A percentile compares a stretch with the other conserved stretches of the same genome.
Evolutionary conservation across 768 basidiomycete genomes (phyloP).

Genomic region (Inosperma sp.): DNA sequence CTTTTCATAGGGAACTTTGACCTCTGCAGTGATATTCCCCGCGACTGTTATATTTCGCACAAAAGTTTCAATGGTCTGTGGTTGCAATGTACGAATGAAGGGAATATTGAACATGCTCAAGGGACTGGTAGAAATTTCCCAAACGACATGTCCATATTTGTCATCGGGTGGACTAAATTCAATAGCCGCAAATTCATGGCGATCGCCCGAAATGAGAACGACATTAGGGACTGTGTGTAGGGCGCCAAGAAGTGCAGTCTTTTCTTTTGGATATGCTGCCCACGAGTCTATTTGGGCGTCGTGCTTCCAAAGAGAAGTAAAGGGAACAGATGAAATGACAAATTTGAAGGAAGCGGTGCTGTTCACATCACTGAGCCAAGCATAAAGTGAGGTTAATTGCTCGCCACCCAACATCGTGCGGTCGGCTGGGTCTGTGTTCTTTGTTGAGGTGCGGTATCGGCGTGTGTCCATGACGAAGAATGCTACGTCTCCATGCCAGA

Average conservation of each 20-base stretch:
- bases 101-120: slow-evolving; percentile 68
- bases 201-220: slow-evolving; percentile 64
- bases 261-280: slow-evolving; percentile 60
- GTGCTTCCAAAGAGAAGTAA: slow-evolving; percentile 66
- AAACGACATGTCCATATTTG: slow-evolving; percentile 35
- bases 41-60: slow-evolving; percentile 21
- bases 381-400: slow-evolving; percentile 56
- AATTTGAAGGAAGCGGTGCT: slow-evolving; percentile 73
- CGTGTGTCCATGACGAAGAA: slow-evolving; percentile 80
- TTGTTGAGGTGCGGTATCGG: slow-evolving; percentile 45
- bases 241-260: slow-evolving; percentile 49
- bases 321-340: slow-evolving; percentile 67
- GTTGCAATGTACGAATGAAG: slow-evolving; percentile 48
- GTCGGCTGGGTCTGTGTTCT: slow-evolving; percentile 33
- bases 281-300: slow-evolving; percentile 65
- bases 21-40: slow-evolving; percentile 31
- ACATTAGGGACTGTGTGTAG: slow-evolving; percentile 69
- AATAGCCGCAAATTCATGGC: slow-evolving; percentile 75
- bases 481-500: slow-evolving; percentile 61
- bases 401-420: slow-evolving; percentile 67
- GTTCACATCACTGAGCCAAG: slow-evolving; percentile 66
- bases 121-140: slow-evolving; percentile 68
- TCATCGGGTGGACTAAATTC: slow-evolving; percentile 45
- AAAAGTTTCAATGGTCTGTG: slow-evolving; percentile 42
- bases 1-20: slow-evolving; percentile 44